Evolutionary conservation across 441 rosid genomes (phyloP).

Genomic region (Arabidopsis lyrata): DNA sequence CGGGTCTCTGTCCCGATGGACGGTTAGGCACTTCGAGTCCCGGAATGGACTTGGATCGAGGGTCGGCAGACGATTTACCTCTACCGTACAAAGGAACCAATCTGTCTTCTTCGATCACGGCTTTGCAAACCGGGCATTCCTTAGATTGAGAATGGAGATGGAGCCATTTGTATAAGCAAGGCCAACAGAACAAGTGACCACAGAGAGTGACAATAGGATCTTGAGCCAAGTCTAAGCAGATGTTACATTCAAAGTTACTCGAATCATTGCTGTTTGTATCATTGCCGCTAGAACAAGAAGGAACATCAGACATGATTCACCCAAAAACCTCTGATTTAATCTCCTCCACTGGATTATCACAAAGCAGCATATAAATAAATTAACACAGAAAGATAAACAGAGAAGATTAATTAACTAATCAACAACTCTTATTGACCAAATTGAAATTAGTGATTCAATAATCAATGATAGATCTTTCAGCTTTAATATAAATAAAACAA

Average conservation of each 20-base stretch:
- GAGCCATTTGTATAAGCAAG: slow-evolving; percentile 97
- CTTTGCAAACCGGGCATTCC: slow-evolving; percentile 97
- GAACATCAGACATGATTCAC: slow-evolving; percentile 42
- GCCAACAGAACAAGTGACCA: slow-evolving; percentile 99
- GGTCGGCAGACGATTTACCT: slow-evolving; percentile 82
- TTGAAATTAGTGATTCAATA: not conserved
- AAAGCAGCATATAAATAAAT: not conserved
- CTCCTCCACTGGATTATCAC: slow-evolving; percentile 35
- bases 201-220: slow-evolving; percentile 97
- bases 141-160: slow-evolving; percentile 72
- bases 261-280: slow-evolving; percentile 57
- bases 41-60: slow-evolving; percentile 83
- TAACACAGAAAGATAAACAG: not conserved
- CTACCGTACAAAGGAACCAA: slow-evolving; percentile 95
- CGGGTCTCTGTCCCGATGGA: slow-evolving; percentile 96
- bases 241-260: slow-evolving; percentile 93
- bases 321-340: not conserved
- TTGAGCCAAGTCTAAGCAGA: slow-evolving; percentile 96
- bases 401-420: not conserved
- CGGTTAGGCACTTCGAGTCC: slow-evolving; percentile 86
- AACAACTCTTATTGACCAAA: not conserved
- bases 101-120: slow-evolving; percentile 78
- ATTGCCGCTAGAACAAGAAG: slow-evolving; percentile 53
- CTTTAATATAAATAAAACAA: not conserved
- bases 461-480: not conserved